Evolutionary conservation across 805 yeast species (phyloP).

Genomic region (Lipomyces yamanashiensis): DNA sequence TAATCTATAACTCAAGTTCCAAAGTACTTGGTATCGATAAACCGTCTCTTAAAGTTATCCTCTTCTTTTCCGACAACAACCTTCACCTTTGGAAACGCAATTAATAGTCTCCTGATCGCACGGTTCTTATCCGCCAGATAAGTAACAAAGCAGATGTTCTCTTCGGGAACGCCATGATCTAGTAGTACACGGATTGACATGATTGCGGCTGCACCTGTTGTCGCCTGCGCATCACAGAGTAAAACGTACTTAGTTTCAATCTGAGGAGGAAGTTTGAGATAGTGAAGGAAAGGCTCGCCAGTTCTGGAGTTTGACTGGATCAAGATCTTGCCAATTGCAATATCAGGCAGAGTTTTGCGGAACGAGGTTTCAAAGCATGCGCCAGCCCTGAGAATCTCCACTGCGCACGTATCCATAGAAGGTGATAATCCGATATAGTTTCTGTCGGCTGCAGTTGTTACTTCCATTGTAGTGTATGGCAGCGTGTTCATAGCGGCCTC

Average conservation of each 20-base stretch:
- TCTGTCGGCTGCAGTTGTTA: slow-evolving; percentile 52
- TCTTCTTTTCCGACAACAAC: slow-evolving; percentile 68
- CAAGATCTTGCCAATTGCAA: slow-evolving; percentile 77
- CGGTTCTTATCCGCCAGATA: slow-evolving; percentile 73
- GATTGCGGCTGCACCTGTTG: slow-evolving; percentile 90
- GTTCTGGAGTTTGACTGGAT: slow-evolving; percentile 87
- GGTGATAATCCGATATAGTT: slow-evolving; percentile 41
- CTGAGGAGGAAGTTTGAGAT: slow-evolving; percentile 67
- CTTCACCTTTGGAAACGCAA: slow-evolving; percentile 72
- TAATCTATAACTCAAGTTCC: slow-evolving; percentile 25
- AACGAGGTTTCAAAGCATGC: slow-evolving; percentile 86
- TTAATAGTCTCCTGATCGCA: slow-evolving; percentile 72
- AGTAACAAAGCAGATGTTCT: slow-evolving; percentile 68
- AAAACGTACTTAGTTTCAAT: slow-evolving; percentile 50
- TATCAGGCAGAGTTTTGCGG: slow-evolving; percentile 74
- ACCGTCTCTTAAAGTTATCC: slow-evolving; percentile 28
- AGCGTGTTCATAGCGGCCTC: slow-evolving; percentile 48
- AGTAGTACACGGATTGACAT: slow-evolving; percentile 90
- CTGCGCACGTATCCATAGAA: slow-evolving; percentile 40
- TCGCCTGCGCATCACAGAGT: slow-evolving; percentile 82
- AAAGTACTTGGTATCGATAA: slow-evolving; percentile 35
- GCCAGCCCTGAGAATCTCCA: slow-evolving; percentile 65
- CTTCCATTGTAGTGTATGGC: slow-evolving; percentile 47
- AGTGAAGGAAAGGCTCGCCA: slow-evolving; percentile 93
- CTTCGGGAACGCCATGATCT: slow-evolving; percentile 72